A percentile compares a stretch with the other conserved stretches of the same genome.
phyloP scores from a whole-genome alignment of 2,329 filamentous ascomycete species.

The Bipolaris cookei region DNA sequence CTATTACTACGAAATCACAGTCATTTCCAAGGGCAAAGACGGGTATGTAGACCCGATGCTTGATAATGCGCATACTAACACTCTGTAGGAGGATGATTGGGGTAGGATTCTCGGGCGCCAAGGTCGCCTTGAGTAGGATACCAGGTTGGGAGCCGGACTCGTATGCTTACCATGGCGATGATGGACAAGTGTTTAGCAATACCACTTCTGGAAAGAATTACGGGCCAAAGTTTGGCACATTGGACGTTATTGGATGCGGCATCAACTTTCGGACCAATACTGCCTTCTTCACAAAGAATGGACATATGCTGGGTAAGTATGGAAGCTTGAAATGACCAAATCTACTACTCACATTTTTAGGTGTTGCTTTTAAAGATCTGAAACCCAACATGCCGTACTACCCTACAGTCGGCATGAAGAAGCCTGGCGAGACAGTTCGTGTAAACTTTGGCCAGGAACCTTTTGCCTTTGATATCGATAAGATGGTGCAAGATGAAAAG shows the following conservation, averaged over 20 bases:
- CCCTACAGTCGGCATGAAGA: conserved; percentile 71
- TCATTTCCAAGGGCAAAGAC: conserved; percentile 71
- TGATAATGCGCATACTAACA: conserved; percentile 26
- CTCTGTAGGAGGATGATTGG: conserved; percentile 54
- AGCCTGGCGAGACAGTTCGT: conserved; percentile 63
- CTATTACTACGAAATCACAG: conserved; percentile 86
- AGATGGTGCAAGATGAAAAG: conserved; percentile 64
- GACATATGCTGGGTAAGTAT: conserved; percentile 60
- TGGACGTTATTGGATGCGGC: conserved; percentile 69
- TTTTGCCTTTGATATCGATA: conserved; percentile 91
- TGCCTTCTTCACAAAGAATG: conserved; percentile 72
- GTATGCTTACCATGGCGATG: conserved; percentile 71
- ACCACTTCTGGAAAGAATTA: conserved; percentile 64
- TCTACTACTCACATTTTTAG: conserved; percentile 53
- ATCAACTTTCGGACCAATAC: conserved; percentile 67
- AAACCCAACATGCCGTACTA: conserved; percentile 66
- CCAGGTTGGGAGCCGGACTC: conserved; percentile 71
- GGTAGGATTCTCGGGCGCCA: conserved; percentile 66
- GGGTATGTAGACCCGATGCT: conserved; percentile 59
- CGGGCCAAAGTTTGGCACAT: conserved; percentile 64
- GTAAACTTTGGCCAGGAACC: conserved; percentile 72
- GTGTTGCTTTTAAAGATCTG: conserved; percentile 72
- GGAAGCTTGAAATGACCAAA: not conserved
- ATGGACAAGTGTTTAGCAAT: conserved; percentile 67
- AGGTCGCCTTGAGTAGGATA: conserved; percentile 65